Conservation (phyloP, 2,329 filamentous ascomycete genomes). For the Coniochaeta prunicola region DNA sequence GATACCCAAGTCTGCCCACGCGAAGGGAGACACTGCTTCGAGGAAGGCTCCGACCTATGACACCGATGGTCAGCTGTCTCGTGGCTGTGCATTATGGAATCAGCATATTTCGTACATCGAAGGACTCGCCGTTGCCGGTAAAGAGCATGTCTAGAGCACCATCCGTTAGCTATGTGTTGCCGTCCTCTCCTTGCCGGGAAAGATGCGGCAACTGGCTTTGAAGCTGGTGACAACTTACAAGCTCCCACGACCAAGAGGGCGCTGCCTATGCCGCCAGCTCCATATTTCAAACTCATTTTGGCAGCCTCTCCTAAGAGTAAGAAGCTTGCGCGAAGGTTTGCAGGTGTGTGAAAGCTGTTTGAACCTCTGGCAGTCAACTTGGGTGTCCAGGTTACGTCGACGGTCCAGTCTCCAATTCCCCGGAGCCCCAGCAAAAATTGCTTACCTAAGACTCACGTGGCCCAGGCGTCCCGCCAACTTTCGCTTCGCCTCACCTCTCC, state of each 20-base stretch:
- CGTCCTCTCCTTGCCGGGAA: not conserved
- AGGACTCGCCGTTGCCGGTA: constrained; percentile 88
- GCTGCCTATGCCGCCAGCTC: constrained; percentile 58
- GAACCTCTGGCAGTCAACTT: not conserved
- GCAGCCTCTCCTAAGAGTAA: not conserved
- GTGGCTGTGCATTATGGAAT: constrained; percentile 6
- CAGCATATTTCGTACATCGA: constrained; percentile 60
- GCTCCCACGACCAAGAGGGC: constrained; percentile 67
- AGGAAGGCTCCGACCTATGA: constrained; percentile 82
- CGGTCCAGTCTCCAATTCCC: not conserved
- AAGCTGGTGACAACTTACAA: constrained; percentile 50
- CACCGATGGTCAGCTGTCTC: constrained; percentile 12
- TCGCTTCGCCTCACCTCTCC: constrained; percentile 6
- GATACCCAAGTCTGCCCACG: constrained; percentile 88
- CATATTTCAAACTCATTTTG: constrained; percentile 67
- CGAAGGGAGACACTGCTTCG: constrained; percentile 87
- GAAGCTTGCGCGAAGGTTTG: not conserved
- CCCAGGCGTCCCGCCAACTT: not conserved
- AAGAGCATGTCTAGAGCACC: constrained; percentile 83
- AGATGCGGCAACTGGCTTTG: not conserved
- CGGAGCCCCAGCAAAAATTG: not conserved
- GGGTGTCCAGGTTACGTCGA: constrained; percentile 1
- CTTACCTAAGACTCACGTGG: not conserved
- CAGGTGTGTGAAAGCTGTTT: not conserved
- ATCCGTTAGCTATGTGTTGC: constrained; percentile 1